Evolutionary conservation across 164 flowering plant genomes (phyloP).

Genomic region (Pachysandra terminalis): DNA sequence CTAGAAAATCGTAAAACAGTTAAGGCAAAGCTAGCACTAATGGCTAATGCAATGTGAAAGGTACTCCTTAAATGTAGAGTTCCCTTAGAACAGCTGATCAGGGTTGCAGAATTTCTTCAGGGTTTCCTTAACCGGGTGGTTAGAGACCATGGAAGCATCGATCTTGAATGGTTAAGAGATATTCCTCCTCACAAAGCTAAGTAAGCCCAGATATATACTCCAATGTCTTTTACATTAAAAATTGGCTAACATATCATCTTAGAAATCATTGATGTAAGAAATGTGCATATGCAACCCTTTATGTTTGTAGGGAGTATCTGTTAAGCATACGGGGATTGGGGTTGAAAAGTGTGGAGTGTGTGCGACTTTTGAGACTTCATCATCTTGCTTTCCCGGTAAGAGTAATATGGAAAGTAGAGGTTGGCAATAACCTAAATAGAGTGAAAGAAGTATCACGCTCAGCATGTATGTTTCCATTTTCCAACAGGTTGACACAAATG

Average conservation of each 20-base stretch:
- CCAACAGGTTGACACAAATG: slow-evolving; percentile 84
- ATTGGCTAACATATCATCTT: not conserved
- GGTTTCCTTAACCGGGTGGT: slow-evolving; percentile 78
- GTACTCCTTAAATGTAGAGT: slow-evolving; percentile 1
- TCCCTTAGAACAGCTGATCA: slow-evolving; percentile 5
- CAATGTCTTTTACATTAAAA: not conserved
- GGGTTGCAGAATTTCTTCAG: slow-evolving; percentile 41
- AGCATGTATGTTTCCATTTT: slow-evolving; percentile 1
- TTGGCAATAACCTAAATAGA: not conserved
- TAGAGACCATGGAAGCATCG: slow-evolving; percentile 80
- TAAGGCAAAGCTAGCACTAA: not conserved
- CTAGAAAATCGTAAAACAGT: not conserved
- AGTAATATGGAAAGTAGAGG: not conserved
- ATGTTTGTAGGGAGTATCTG: slow-evolving; percentile 64
- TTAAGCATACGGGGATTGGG: slow-evolving; percentile 89
- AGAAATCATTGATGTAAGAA: not conserved
- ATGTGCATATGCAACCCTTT: not conserved
- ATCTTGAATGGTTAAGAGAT: slow-evolving; percentile 96
- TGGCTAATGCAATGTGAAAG: not conserved
- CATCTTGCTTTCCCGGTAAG: slow-evolving; percentile 99
- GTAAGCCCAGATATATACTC: slow-evolving; percentile 40
- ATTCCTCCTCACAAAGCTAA: slow-evolving; percentile 94
- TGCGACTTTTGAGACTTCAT: slow-evolving; percentile 90
- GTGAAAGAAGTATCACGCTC: not conserved
- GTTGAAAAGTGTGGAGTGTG: slow-evolving; percentile 94